Base-by-base conservation (phyloP, 129 eudicot genomes). In the Saussurea involucrata region DNA sequence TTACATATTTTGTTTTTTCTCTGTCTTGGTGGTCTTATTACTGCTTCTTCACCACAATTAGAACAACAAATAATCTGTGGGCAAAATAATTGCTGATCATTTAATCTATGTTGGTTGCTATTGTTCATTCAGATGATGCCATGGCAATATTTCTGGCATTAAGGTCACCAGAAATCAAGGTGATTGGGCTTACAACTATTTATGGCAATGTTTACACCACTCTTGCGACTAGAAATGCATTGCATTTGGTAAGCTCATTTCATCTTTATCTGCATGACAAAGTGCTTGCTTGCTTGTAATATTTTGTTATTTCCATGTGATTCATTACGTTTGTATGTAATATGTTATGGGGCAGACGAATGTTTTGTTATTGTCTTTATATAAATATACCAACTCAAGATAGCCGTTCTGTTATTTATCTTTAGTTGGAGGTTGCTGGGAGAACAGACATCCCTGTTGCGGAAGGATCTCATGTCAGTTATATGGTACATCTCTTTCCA, bases 81-180 rank as follows among this genome's bases (percentile, higher is more conserved):
- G 25, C 6, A 2, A 18, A 20, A n/a, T 22, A 71, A 5, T 8
- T 20, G 12, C 55, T 42, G 63, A 69, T 82, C 18, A 40, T 32
- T 28, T 46, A 12, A 17, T 78, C 42, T 73, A 42, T 46, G 61
- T 68, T 69, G 22, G 63, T 44, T 81, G 46, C 32, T 24, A 67
- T 18, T 73, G 60, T 25, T 70, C 8, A 63, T 17, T 42, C 86
- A 95, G 99, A 95, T 90, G 99, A 95, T 75, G 99, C 99, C 22
- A 95, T 95, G 97, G 99, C 97, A 17, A 95, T 95, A 60, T 92
- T 95, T 80, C 65, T 95, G 83, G 99, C 99, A n/a, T 73, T 95
- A 72, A 85, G 86, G 76, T 92, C 96, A 34, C 99, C 99, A 0
- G 97, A 92, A 84, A 79, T 95, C 65, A 85, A 87, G 12, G 96